Evolutionary conservation across 768 basidiomycete genomes (phyloP).

Genomic region (Mycena floridula): DNA sequence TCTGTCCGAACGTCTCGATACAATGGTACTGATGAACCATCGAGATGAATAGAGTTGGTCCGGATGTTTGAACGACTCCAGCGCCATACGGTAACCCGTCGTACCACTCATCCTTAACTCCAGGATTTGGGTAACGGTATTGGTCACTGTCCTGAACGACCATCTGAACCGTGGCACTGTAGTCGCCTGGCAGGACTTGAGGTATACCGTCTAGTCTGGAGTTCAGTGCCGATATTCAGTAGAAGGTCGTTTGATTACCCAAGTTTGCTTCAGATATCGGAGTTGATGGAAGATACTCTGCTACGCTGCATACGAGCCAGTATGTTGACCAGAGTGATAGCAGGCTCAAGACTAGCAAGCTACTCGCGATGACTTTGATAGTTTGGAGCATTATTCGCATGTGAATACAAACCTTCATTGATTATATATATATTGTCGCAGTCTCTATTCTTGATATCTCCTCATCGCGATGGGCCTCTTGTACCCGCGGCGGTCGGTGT

Average conservation of each 20-base stretch:
- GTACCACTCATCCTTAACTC: conserved; percentile 24
- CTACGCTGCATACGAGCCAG: background rate
- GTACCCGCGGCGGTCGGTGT: background rate
- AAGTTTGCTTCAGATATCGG: background rate
- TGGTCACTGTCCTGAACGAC: conserved; percentile 25
- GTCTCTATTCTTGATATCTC: background rate
- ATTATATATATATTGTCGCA: background rate
- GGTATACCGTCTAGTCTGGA: background rate
- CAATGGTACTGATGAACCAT: conserved; percentile 35
- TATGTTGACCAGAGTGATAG: background rate
- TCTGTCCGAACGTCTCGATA: conserved; percentile 19
- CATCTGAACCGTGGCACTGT: conserved; percentile 4
- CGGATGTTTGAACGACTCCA: conserved; percentile 14
- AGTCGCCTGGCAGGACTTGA: background rate
- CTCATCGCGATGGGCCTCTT: background rate
- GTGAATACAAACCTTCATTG: background rate
- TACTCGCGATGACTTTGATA: background rate
- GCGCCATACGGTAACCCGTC: conserved; percentile 14
- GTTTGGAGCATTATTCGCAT: background rate
- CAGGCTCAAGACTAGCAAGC: background rate
- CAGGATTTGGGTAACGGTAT: conserved; percentile 16
- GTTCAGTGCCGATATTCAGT: background rate
- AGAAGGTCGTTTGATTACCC: background rate
- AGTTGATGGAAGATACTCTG: background rate
- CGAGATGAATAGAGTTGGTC: conserved; percentile 23